phyloP scores from a whole-genome alignment of 352 stramenopile genomes.

The Phytophthora syringae region DNA sequence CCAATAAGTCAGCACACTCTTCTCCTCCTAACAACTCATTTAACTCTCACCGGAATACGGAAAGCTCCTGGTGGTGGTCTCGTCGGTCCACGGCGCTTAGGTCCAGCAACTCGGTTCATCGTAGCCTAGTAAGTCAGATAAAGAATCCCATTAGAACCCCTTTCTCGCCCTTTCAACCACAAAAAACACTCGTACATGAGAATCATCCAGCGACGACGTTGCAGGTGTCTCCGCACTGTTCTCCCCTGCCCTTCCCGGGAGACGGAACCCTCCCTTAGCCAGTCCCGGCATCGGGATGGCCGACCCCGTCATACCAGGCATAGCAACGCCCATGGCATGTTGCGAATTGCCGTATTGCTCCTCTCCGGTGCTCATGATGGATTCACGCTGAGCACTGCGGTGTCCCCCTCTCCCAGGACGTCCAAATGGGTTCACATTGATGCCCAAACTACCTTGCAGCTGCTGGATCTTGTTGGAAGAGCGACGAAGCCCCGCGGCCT shows the following conservation, averaged over 20 bases:
- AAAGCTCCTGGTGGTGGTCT: conserved; percentile 69
- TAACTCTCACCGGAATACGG: conserved; percentile 53
- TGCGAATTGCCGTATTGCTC: conserved; percentile 76
- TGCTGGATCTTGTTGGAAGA: conserved; percentile 73
- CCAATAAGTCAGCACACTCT: conserved; percentile 12
- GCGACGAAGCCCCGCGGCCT: conserved; percentile 32
- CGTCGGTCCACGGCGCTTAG: conserved; percentile 78
- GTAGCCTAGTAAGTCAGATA: conserved; percentile 46
- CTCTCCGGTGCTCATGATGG: conserved; percentile 87
- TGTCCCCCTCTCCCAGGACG: conserved; percentile 49
- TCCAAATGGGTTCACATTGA: conserved; percentile 86
- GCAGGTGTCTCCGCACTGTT: conserved; percentile 35
- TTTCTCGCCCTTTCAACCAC: conserved; percentile 5
- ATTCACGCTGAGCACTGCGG: conserved; percentile 38
- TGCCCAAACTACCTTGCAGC: conserved; percentile 80
- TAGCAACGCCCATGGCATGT: conserved; percentile 73
- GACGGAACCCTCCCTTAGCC: conserved; percentile 65
- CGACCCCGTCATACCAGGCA: conserved; percentile 79
- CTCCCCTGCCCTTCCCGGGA: conserved; percentile 65
- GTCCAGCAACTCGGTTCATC: conserved; percentile 77
- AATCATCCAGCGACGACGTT: conserved; percentile 49
- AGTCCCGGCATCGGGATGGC: conserved; percentile 87
- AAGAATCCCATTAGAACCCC: not conserved
- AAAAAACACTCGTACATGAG: conserved; percentile 57
- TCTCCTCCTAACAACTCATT: not conserved